Conservation (phyloP, 2,329 filamentous ascomycete species). For the Monilinia vaccinii-corymbosi region DNA sequence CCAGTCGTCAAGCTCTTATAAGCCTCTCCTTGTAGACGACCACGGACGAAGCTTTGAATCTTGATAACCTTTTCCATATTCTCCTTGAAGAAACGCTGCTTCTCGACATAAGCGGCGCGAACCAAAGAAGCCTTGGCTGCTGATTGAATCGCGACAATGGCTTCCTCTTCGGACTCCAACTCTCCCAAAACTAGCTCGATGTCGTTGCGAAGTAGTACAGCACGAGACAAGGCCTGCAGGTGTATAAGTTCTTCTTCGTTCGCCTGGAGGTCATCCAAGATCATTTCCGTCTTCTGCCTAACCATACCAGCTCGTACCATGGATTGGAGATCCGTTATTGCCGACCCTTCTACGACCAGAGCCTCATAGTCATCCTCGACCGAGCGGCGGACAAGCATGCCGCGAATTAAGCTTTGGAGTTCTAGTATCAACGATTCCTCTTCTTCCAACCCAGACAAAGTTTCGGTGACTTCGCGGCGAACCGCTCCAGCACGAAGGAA, state of each 20-base stretch:
- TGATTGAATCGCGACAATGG: constrained; percentile 65
- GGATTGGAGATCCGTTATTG: constrained; percentile 57
- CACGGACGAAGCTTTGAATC: constrained; percentile 92
- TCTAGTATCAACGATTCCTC: constrained; percentile 39
- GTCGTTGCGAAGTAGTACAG: constrained; percentile 66
- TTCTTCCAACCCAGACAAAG: constrained; percentile 39
- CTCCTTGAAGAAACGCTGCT: constrained; percentile 79
- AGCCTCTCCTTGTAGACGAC: constrained; percentile 90
- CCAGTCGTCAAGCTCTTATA: constrained; percentile 96
- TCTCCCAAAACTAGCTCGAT: constrained; percentile 67
- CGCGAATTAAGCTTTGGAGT: constrained; percentile 52
- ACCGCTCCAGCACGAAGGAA: constrained; percentile 43
- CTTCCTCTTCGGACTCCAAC: constrained; percentile 75
- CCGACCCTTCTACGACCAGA: constrained; percentile 47
- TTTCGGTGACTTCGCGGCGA: constrained; percentile 40
- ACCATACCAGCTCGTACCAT: constrained; percentile 55
- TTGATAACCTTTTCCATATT: constrained; percentile 99
- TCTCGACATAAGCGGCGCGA: constrained; percentile 68
- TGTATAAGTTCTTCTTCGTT: constrained; percentile 57
- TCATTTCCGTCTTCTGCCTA: constrained; percentile 48
- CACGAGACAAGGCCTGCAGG: constrained; percentile 68
- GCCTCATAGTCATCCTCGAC: constrained; percentile 41
- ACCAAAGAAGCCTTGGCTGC: constrained; percentile 65
- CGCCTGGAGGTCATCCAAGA: constrained; percentile 62
- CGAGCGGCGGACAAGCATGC: constrained; percentile 48